phyloP scores from a whole-genome alignment of 1,284 basidiomycete genomes.

The Naganishia sp. region DNA sequence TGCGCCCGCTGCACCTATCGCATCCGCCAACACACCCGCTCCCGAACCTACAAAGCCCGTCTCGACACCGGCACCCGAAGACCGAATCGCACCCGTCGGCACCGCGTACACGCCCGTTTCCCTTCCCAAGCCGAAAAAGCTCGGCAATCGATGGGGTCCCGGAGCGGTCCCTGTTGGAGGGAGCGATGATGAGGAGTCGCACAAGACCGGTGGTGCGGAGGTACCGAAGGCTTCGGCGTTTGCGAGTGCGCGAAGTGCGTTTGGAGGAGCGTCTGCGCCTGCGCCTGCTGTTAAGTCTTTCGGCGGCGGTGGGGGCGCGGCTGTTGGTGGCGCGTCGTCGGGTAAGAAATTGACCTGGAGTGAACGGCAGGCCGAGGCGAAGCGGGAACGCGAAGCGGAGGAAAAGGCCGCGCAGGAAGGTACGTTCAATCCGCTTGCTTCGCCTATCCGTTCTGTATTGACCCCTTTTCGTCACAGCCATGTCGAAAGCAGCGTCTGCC shows the following conservation, averaged over 20 bases:
- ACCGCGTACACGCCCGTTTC: slow-evolving; percentile 85
- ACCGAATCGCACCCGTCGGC: slow-evolving; percentile 77
- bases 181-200: slow-evolving; percentile 36
- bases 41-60: slow-evolving; percentile 39
- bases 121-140: slow-evolving; percentile 70
- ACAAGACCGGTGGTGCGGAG: slow-evolving; percentile 9
- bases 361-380: slow-evolving; percentile 81
- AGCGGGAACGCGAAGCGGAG: slow-evolving; percentile 80
- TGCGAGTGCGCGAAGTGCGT: slow-evolving; percentile 15
- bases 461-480: slow-evolving; percentile 36
- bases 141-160: slow-evolving; percentile 76
- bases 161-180: slow-evolving; percentile 58
- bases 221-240: slow-evolving; percentile 15
- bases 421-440: slow-evolving; percentile 42
- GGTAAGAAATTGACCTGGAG: slow-evolving; percentile 84
- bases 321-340: slow-evolving; percentile 37
- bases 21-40: slow-evolving; percentile 57
- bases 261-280: slow-evolving; percentile 7
- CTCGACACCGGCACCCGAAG: slow-evolving; percentile 59
- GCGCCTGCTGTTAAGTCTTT: slow-evolving; percentile 33
- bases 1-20: slow-evolving; percentile 55
- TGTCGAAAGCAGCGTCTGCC: slow-evolving; percentile 46
- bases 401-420: slow-evolving; percentile 62
- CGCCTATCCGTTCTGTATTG: slow-evolving; percentile 52
- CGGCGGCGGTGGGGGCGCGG: slow-evolving; percentile 57